Percentiles rank a stretch among this genome's conserved stretches.
Evolutionary conservation across 306 rosid species (phyloP).

Genomic region (Acacia confusa): DNA sequence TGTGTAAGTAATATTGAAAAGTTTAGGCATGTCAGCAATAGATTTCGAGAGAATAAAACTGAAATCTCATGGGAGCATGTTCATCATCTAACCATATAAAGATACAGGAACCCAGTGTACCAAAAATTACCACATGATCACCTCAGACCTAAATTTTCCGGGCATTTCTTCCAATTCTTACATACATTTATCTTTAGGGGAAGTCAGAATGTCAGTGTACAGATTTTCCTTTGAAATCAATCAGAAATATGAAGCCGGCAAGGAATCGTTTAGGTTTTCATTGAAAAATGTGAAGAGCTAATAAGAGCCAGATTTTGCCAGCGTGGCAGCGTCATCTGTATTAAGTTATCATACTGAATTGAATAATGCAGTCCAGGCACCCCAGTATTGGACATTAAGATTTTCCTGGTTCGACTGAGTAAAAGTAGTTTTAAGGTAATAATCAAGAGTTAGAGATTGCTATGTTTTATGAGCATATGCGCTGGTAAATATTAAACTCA

Average conservation of each 20-base stretch:
- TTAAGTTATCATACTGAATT: not conserved
- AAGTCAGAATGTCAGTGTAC: constrained; percentile 7
- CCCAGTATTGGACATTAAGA: not conserved
- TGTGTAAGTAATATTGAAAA: not conserved
- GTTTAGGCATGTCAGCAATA: not conserved
- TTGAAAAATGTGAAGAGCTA: not conserved
- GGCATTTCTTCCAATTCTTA: not conserved
- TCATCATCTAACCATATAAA: constrained; percentile 2
- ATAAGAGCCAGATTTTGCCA: not conserved
- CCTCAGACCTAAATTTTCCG: constrained; percentile 19
- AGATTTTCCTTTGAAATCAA: constrained; percentile 5
- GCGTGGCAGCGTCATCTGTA: not conserved
- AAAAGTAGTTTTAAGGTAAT: constrained; percentile 18
- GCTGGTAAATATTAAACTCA: constrained; percentile 22
- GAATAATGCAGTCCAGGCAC: not conserved
- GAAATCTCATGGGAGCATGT: constrained; percentile 6
- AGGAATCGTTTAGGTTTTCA: not conserved
- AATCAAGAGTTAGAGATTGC: constrained; percentile 10
- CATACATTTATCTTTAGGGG: not conserved
- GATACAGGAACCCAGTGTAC: not conserved
- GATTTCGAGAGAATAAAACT: not conserved
- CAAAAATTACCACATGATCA: constrained; percentile 1
- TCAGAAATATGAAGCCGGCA: not conserved
- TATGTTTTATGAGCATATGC: not conserved
- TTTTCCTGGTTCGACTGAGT: not conserved